These are phyloP conservation scores for Metroxylon sagu DNA, from an alignment of 176 grass and related monocot genomes.

Conservation along the genomic window DNA sequence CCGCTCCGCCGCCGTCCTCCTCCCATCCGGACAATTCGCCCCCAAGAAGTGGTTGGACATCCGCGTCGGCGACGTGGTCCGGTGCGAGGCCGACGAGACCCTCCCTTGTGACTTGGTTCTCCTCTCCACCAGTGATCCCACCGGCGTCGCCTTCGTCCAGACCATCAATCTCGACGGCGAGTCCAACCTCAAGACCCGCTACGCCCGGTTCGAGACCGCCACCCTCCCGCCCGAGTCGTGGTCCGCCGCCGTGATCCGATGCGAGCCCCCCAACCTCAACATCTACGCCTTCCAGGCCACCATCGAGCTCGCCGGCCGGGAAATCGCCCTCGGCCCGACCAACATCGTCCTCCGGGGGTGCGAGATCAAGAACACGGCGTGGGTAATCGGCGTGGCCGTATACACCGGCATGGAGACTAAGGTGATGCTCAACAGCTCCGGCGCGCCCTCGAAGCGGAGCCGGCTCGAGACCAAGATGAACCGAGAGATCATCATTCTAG, in stretches of 20 bases:
- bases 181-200: conserved; percentile 79
- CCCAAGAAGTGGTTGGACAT: conserved; percentile 67
- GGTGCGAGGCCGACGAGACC: conserved; percentile 41
- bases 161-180: conserved; percentile 93
- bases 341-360: conserved; percentile 19
- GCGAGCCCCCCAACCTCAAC: conserved; percentile 64
- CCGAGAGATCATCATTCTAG: conserved; percentile 9
- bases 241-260: conserved; percentile 18
- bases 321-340: conserved; percentile 11
- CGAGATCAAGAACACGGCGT: conserved; percentile 17
- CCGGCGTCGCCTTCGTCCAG: conserved; percentile 74
- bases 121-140: conserved; percentile 62
- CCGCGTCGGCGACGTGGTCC: conserved; percentile 64
- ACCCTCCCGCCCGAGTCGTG: conserved; percentile 8
- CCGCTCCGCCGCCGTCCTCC: conserved; percentile 39
- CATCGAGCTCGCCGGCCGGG: conserved; percentile 46
- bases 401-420: conserved; percentile 15
- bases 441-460: conserved; percentile 8
- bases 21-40: conserved; percentile 26
- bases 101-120: conserved; percentile 66
- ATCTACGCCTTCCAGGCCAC: conserved; percentile 71
- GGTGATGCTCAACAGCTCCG: conserved; percentile 17
- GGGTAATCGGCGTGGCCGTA: conserved; percentile 11
- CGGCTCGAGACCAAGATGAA: conserved; percentile 13
- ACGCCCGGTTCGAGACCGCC: conserved; percentile 67